These are phyloP conservation scores for Ophiostoma tasmaniense DNA, from an alignment of 2,329 filamentous ascomycete species.

Conservation along the genomic window DNA sequence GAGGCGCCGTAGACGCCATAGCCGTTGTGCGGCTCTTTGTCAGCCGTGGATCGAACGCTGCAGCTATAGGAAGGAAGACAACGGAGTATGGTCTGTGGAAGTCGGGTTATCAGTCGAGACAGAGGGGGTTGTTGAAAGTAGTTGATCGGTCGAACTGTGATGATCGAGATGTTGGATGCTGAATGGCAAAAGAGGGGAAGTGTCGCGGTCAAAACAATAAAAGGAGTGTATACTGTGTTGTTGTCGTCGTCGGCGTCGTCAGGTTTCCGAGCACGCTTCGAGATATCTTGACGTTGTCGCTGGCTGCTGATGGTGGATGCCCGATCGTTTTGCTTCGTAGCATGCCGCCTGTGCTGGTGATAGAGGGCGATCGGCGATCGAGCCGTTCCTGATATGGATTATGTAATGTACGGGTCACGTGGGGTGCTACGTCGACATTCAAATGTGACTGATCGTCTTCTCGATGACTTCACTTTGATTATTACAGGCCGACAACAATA, in stretches of 20 bases:
- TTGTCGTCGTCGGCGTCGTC: neutral
- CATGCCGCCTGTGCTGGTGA: neutral
- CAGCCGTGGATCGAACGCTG: neutral
- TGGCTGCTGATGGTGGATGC: neutral
- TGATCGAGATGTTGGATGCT: neutral
- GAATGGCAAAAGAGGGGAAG: neutral
- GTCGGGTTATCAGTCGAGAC: neutral
- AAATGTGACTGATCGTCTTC: neutral
- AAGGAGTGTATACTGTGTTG: neutral
- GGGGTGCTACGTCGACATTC: neutral
- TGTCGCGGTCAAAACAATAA: neutral
- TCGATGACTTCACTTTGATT: neutral
- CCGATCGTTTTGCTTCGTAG: neutral
- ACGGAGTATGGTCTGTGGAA: neutral
- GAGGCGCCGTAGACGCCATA: constrained; percentile 30
- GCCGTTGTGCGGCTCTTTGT: neutral
- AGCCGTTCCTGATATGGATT: neutral
- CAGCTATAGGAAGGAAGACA: neutral
- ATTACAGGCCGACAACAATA: neutral
- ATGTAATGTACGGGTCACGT: neutral
- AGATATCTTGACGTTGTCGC: neutral
- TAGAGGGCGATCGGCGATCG: neutral
- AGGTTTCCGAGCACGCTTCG: neutral
- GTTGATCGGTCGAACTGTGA: neutral
- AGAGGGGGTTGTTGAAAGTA: neutral